Percentiles rank a stretch among this genome's conserved stretches.
These are phyloP conservation scores for Blastobotrys robertii DNA, from an alignment of 805 yeast genomes.

Conservation along the genomic window DNA sequence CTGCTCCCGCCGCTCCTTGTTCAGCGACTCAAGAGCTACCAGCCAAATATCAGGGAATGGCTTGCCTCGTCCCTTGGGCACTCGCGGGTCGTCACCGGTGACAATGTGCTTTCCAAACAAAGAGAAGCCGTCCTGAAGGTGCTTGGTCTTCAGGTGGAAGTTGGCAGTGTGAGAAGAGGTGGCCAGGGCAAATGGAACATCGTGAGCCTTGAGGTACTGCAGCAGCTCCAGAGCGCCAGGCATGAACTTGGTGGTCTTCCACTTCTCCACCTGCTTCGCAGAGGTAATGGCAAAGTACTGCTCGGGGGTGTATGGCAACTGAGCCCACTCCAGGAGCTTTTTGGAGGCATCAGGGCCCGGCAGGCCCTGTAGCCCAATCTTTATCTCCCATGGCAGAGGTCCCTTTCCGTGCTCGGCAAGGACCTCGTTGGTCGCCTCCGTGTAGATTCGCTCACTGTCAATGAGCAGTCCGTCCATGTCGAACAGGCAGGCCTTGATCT, in stretches of 20 bases:
- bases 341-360: slow-evolving; percentile 74
- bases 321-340: slow-evolving; percentile 56
- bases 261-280: slow-evolving; percentile 42
- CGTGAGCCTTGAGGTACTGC: slow-evolving; percentile 37
- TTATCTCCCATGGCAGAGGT: slow-evolving; percentile 79
- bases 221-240: slow-evolving; percentile 81
- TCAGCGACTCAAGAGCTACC: slow-evolving; percentile 63
- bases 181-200: slow-evolving; percentile 80
- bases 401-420: slow-evolving; percentile 65
- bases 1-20: slow-evolving; percentile 37
- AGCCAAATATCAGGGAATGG: slow-evolving; percentile 93
- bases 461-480: slow-evolving; percentile 92
- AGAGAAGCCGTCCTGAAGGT: slow-evolving; percentile 52
- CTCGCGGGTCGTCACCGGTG: slow-evolving; percentile 81
- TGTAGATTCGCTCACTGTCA: slow-evolving; percentile 87
- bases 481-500: slow-evolving; percentile 58
- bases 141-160: slow-evolving; percentile 62
- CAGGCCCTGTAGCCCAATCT: slow-evolving; percentile 78
- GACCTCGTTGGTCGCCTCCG: slow-evolving; percentile 61
- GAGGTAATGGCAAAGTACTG: slow-evolving; percentile 47
- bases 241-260: slow-evolving; percentile 57
- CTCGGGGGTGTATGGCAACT: slow-evolving; percentile 56
- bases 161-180: slow-evolving; percentile 66
- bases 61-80: slow-evolving; percentile 81
- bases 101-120: slow-evolving; percentile 60